Conservation (phyloP, 768 basidiomycete genomes). For the Cystofilobasidium macerans region DNA sequence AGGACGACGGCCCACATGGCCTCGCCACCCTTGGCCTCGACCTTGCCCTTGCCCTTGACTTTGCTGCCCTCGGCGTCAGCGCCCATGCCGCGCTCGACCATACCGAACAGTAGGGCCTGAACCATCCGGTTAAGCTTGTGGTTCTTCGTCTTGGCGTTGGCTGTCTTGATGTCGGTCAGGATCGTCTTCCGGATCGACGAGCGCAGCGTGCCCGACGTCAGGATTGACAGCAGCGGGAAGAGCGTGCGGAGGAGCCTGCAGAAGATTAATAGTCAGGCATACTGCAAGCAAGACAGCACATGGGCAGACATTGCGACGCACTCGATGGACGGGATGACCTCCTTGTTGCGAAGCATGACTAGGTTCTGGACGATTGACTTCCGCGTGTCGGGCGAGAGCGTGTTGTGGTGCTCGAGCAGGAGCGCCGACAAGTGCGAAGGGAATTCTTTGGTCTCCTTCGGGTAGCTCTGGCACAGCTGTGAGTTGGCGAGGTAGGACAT, state of each 20-base stretch:
- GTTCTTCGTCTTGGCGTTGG: slow-evolving; percentile 77
- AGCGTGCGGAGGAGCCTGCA: slow-evolving; percentile 71
- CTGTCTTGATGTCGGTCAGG: slow-evolving; percentile 79
- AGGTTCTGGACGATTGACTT: slow-evolving; percentile 79
- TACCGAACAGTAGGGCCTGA: slow-evolving; percentile 86
- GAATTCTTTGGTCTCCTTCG: slow-evolving; percentile 75
- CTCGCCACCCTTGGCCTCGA: slow-evolving; percentile 51
- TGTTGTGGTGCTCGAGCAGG: slow-evolving; percentile 65
- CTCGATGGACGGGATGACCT: slow-evolving; percentile 86
- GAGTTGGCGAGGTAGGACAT: not conserved
- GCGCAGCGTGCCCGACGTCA: slow-evolving; percentile 72
- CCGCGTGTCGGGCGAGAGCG: slow-evolving; percentile 66
- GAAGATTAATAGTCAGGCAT: not conserved
- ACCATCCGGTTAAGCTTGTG: slow-evolving; percentile 93
- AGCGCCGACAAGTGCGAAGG: slow-evolving; percentile 67
- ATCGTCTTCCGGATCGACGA: slow-evolving; percentile 84
- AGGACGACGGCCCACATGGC: slow-evolving; percentile 96
- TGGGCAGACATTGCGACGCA: slow-evolving; percentile 42
- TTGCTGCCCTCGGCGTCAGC: slow-evolving; percentile 72
- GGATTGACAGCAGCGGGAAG: slow-evolving; percentile 92
- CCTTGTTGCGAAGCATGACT: slow-evolving; percentile 85
- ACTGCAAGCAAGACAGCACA: not conserved
- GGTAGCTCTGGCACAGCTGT: slow-evolving; percentile 86
- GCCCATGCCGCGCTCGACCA: slow-evolving; percentile 88
- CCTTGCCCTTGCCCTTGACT: slow-evolving; percentile 43